Evolutionary conservation across 208 protist genomes (phyloP).

Genomic region (Naegleria fowleri): DNA sequence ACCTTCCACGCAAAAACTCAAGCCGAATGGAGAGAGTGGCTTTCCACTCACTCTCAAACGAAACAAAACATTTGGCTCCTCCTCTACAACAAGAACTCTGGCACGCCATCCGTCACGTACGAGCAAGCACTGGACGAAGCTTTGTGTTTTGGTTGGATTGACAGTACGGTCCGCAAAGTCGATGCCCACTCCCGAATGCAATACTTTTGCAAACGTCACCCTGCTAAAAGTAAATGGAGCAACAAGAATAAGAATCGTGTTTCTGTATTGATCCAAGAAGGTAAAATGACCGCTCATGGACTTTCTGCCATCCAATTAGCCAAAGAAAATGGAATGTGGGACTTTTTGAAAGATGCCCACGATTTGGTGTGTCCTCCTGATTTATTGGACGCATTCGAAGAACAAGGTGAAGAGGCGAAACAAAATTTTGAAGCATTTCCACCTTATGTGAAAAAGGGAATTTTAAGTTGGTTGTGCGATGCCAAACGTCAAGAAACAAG

Average conservation of each 20-base stretch:
- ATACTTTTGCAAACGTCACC: neutral
- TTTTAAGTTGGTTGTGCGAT: neutral
- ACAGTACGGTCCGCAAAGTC: neutral
- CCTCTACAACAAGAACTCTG: neutral
- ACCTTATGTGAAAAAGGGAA: neutral
- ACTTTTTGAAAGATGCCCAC: neutral
- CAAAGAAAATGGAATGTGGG: neutral
- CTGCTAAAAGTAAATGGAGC: neutral
- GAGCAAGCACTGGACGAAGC: neutral
- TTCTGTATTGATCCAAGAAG: neutral
- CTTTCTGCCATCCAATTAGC: neutral
- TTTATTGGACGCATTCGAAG: neutral
- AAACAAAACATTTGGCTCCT: neutral
- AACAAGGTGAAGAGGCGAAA: neutral
- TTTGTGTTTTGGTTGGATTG: neutral
- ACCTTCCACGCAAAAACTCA: neutral
- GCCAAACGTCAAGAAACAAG: neutral
- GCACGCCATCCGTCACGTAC: neutral
- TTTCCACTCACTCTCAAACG: neutral
- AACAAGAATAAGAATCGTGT: neutral
- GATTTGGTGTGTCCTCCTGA: neutral
- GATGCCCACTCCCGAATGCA: neutral
- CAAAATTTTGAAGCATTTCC: neutral
- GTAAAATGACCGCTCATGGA: neutral
- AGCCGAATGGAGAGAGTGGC: neutral